Evolutionary conservation across 768 basidiomycete species (phyloP), one percentile per base, ranked within the genome.

Genomic region (Suillus variegatus): DNA sequence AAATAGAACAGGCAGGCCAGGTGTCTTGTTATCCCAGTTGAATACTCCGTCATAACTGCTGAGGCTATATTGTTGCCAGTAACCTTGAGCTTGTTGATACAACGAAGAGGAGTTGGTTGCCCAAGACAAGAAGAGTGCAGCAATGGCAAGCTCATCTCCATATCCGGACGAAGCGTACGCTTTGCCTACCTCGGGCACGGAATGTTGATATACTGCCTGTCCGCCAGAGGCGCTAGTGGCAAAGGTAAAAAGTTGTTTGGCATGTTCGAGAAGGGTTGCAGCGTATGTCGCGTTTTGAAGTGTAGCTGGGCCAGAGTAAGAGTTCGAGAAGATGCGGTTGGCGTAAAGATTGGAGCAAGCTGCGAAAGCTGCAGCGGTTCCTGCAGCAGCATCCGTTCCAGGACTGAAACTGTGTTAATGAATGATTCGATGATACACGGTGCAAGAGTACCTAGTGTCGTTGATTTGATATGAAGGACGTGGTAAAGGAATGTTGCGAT

Each of bases 21-120:
- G 90, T 1, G 85, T 86, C 75, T 93, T 91, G 4, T 86, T 85
- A 73, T 95, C 95, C 95, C 95, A 98, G 74, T 95, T 95, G 77
- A 95, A 92, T 6, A 91, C 87, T 2, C 80, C 77, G 54, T 88
- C 77, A 41, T 82, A 78, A 1, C 81, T 80, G 3, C 77, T 75
- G 0, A 96, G 80, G 28, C 81, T 74, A 71, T 86, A 91, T 40
- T 85, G 77, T 12, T 77, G 71, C 74, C 88, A 94, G 72, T 86
- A 86, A 8, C 78, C 73, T 72, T 86, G 82, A 2, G 92, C 92
- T 65, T 92, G 85, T 25, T 81, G 72, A 70, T 88, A 93, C 62
- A 85, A 80, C 3, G 80, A 75, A 10, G 85, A 79, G 1, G 86
- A 86, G 64, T 89, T 88, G 38, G 84, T 87, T 2, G 92, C 91